These are phyloP conservation scores for Penicillium silybi DNA, from an alignment of 495 filamentous ascomycete species.

Conservation along the genomic window DNA sequence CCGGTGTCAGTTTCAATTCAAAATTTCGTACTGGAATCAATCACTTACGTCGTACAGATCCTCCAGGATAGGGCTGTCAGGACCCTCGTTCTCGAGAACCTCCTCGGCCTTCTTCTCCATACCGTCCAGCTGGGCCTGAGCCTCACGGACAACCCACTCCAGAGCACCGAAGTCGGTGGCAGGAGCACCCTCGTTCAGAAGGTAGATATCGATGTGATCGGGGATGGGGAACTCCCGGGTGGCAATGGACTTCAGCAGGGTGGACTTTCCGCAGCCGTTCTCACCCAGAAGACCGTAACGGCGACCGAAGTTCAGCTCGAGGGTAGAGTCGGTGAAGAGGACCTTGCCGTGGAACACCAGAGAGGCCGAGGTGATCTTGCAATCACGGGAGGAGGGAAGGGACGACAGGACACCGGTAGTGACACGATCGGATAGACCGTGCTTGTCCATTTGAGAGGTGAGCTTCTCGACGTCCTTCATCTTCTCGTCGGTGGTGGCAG, in stretches of 20 bases:
- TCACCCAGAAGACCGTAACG: slow-evolving; percentile 95
- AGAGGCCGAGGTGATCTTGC: slow-evolving; percentile 91
- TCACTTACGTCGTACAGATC: slow-evolving; percentile 89
- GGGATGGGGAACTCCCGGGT: slow-evolving; percentile 93
- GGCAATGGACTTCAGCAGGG: slow-evolving; percentile 89
- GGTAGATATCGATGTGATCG: slow-evolving; percentile 96
- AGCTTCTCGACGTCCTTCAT: slow-evolving; percentile 79
- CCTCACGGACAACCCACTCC: slow-evolving; percentile 95
- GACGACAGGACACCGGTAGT: slow-evolving; percentile 96
- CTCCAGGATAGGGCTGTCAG: slow-evolving; percentile 85
- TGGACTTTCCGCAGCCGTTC: slow-evolving; percentile 99
- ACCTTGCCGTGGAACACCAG: slow-evolving; percentile 98
- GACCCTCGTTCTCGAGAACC: slow-evolving; percentile 84
- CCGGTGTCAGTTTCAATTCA: slow-evolving; percentile 25
- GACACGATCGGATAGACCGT: slow-evolving; percentile 94
- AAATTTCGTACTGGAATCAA: background rate
- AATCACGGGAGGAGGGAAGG: slow-evolving; percentile 75
- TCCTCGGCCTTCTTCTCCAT: slow-evolving; percentile 87
- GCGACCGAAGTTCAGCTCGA: slow-evolving; percentile 90
- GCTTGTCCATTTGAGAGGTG: slow-evolving; percentile 85
- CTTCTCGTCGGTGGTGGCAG: slow-evolving; percentile 67
- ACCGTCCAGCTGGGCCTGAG: slow-evolving; percentile 85
- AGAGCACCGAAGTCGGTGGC: slow-evolving; percentile 83
- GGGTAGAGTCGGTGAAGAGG: slow-evolving; percentile 84
- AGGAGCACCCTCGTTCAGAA: slow-evolving; percentile 96